Evolutionary conservation across 768 basidiomycete species (phyloP), one percentile per base, ranked within the genome.

Genomic region (Calocybe indica): DNA sequence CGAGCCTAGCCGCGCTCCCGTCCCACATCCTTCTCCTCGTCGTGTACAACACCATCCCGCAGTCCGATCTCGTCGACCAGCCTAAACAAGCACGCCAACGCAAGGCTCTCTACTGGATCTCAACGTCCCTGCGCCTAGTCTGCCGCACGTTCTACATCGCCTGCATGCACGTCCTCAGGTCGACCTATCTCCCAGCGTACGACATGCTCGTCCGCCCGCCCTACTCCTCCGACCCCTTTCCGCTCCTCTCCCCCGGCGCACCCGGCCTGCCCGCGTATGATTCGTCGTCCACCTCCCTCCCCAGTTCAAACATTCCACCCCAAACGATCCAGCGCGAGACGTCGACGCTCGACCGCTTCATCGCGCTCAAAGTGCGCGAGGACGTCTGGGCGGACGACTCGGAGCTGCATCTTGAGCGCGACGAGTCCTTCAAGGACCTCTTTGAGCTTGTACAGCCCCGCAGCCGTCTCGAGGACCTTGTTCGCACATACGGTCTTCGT

Each of bases 191-290:
- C 37, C 76, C 80, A 5, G 67, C 77, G 0, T 92, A 92, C 59
- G 64, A 67, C 15, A 66, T 72, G 11, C 73, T 84, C 40, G 71
- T 92, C 51, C 78, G 81, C 22, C 58, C 71, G 0, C 85, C 85
- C 0, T 90, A 91, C 64, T 71, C 83, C 4, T 84, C 83, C 39
- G 87, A 92, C 54, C 88, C 89, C 0, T 92, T 90, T 65, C 88
- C 87, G 0, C 63, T 73, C 45, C 63, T 54, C 36, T 49, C 54
- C 1, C 44, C 52, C 7, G 34, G 41, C 58, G 35, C 52, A 48
- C 37, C 62, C 49, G 47, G 50, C 13, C 34, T 50, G 33, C 44
- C 52, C 7, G 39, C 58, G 3, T 37, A 37, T 1, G 49, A 53
- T 9, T 50, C 55, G 8, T 63, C 48, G 48, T 65, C 52, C 30